Conservation (phyloP, 306 rosid species). For the Citrullus mucosospermus region DNA sequence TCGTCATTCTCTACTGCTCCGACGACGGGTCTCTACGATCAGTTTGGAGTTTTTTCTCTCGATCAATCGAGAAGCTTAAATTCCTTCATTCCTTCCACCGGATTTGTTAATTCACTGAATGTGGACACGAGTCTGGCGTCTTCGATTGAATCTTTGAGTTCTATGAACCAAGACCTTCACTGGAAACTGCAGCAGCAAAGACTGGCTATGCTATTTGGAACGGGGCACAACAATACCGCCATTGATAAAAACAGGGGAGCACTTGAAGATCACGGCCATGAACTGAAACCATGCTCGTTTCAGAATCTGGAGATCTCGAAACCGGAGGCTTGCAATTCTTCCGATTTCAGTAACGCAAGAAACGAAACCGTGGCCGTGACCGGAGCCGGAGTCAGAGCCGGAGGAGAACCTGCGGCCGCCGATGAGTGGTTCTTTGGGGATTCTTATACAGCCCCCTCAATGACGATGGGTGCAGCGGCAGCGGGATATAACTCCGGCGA, state of each 20-base stretch:
- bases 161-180: conserved; percentile 95
- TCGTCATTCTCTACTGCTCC: background rate
- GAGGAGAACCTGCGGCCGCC: conserved; percentile 32
- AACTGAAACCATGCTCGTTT: conserved; percentile 15
- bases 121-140: conserved; percentile 44
- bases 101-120: conserved; percentile 22
- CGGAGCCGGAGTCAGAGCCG: background rate
- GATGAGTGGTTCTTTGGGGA: conserved; percentile 81
- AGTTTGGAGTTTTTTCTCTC: conserved; percentile 20
- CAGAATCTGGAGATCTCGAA: conserved; percentile 27
- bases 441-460: conserved; percentile 29
- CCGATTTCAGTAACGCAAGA: conserved; percentile 9
- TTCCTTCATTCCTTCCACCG: background rate
- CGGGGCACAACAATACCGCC: conserved; percentile 8
- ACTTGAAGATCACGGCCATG: background rate
- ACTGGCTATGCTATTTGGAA: conserved; percentile 52
- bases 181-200: conserved; percentile 93
- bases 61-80: conserved; percentile 7
- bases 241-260: background rate
- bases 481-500: conserved; percentile 22
- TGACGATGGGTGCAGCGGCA: conserved; percentile 19
- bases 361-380: conserved; percentile 9
- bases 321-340: background rate
- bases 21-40: conserved; percentile 18
- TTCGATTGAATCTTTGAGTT: conserved; percentile 82